Conservation (phyloP, 495 filamentous ascomycete genomes). For the Aspergillus egyptiacus region DNA sequence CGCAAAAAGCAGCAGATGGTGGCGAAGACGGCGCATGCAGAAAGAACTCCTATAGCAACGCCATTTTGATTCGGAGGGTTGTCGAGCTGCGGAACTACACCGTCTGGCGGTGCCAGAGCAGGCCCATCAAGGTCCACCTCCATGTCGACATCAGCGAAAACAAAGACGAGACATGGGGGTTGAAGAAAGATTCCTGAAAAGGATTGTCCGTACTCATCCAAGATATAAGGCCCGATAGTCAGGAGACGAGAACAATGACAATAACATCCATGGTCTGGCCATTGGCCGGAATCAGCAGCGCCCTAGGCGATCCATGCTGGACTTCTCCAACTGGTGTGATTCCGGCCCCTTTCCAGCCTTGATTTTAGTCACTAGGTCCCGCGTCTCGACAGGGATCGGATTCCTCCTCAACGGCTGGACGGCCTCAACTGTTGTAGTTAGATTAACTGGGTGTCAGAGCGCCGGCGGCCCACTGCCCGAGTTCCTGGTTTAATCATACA, state of each 20-base stretch:
- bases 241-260: too few species aligned
- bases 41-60: constrained; percentile 11
- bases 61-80: constrained; percentile 21
- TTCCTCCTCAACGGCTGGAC: background rate
- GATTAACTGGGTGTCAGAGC: too few species aligned
- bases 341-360: background rate
- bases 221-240: background rate
- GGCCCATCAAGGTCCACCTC: constrained; percentile 16
- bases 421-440: too few species aligned
- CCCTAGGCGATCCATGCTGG: too few species aligned
- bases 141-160: background rate
- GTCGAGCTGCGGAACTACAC: constrained; percentile 17
- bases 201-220: background rate
- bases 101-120: constrained; percentile 15
- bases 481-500: too few species aligned
- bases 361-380: background rate
- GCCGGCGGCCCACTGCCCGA: too few species aligned
- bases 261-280: too few species aligned
- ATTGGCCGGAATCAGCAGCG: too few species aligned
- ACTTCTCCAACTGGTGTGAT: background rate
- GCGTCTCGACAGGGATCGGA: background rate
- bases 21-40: constrained; percentile 12
- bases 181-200: background rate
- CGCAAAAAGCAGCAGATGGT: constrained; percentile 15
- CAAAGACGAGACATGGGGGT: background rate